A percentile compares a stretch with the other conserved stretches of the same genome.
Evolutionary conservation across 2,329 filamentous ascomycete species (phyloP).

Genomic region (Exophiala viscosa): DNA sequence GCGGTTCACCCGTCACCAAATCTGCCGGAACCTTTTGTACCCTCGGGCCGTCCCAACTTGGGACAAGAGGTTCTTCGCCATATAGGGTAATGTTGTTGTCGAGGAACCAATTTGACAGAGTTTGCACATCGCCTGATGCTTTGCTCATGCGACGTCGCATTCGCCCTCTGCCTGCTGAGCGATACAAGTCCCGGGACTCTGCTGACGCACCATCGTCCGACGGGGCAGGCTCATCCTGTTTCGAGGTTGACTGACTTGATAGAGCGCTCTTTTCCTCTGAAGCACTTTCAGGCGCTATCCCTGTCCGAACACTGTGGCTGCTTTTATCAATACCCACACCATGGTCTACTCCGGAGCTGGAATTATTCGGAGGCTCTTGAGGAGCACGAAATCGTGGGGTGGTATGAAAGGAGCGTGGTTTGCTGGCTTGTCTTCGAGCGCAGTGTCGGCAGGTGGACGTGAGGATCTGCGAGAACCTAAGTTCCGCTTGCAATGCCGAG

Average conservation of each 20-base stretch:
- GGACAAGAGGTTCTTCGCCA: conserved; percentile 6
- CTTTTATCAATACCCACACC: conserved; percentile 8
- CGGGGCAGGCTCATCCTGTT: not conserved
- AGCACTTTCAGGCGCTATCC: conserved; percentile 10
- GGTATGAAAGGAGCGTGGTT: conserved; percentile 18
- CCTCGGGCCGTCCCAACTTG: conserved; percentile 5
- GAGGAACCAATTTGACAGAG: conserved; percentile 23
- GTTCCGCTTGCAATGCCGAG: conserved; percentile 26
- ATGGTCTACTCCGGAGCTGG: conserved; percentile 5
- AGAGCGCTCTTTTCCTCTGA: not conserved
- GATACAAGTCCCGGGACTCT: conserved; percentile 13
- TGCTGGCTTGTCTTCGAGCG: conserved; percentile 14
- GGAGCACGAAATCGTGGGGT: conserved; percentile 10
- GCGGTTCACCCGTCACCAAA: conserved; percentile 15
- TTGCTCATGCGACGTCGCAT: conserved; percentile 19
- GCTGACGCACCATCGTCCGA: conserved; percentile 5
- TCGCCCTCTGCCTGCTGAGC: conserved; percentile 20
- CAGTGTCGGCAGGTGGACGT: conserved; percentile 19
- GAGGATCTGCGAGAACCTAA: conserved; percentile 24
- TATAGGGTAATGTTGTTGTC: conserved; percentile 20
- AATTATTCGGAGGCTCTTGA: conserved; percentile 14
- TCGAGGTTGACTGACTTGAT: not conserved
- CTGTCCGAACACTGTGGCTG: conserved; percentile 3
- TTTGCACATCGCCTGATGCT: conserved; percentile 7
- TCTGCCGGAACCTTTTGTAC: conserved; percentile 18